Base-by-base conservation (phyloP, 805 yeast genomes). In the Komagataella mondaviorum region DNA sequence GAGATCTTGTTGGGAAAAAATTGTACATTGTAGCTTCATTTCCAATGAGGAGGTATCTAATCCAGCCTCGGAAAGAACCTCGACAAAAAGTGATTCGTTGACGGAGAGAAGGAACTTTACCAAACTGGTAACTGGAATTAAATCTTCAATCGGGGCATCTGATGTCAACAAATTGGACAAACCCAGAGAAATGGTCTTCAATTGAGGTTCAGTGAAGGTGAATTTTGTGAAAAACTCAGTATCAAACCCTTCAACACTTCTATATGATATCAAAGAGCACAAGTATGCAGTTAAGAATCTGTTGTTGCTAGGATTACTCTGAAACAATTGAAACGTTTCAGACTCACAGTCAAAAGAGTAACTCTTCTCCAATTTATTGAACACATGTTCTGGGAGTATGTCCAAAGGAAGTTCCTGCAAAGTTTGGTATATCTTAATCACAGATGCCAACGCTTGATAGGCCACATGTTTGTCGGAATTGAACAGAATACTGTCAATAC, bases 11-110 rank as follows among this genome's bases (percentile, higher is more conserved):
- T 30, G 14, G 39, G 39, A 30, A 14, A 30, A 30, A 30, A 30
- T 12, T 10, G 90, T 81, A 1, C 84, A 74, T 66, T 87, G 85
- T 48, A 88, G 67, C 51, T 75, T 72, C 72, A 88, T 76, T 68
- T 83, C 90, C 24, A 83, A 67, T 4, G 70, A 56, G 8, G 49
- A 17, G 7, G 39, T 47, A 17, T 67, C 59, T 18, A 73, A 51
- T 17, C 66, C 61, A 20, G 65, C 51, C 2, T 71, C 62, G 2
- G 60, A 55, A 49, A 79, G 59, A 23, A 69, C 65, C n/a, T 62
- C 56, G n/a, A 69, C 45, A 47, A 79, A 71, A 18, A 70, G 54
- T 2, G 62, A 67, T 53, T 71, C 67, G 50, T 75, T 63, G 4
- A 59, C 57, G 6, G 60, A 58, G 43, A 71, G 66, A 49, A 77